Evolutionary conservation across 371 early-diverging fungal genomes (phyloP).

Genomic region (Nematocida ironsii): DNA sequence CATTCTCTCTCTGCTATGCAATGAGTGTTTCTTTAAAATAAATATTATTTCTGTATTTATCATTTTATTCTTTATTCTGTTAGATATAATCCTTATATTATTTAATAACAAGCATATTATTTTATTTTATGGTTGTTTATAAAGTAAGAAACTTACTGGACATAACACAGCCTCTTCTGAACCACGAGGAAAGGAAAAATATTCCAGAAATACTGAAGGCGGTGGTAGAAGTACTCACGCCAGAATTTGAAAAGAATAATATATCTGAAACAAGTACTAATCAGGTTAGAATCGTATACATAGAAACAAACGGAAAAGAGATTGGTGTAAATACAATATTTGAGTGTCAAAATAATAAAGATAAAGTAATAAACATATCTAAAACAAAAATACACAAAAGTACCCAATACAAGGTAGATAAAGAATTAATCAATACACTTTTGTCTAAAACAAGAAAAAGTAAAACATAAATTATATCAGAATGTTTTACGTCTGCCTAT

Average conservation of each 20-base stretch:
- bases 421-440: neutral
- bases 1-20: no score
- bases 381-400: neutral
- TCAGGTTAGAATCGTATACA: slow-evolving; percentile 17
- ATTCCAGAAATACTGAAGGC: slow-evolving; percentile 28
- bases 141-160: slow-evolving; percentile 32
- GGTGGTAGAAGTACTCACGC: slow-evolving; percentile 1
- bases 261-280: neutral
- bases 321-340: slow-evolving; percentile 24
- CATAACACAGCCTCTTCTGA: slow-evolving; percentile 40
- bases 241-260: neutral
- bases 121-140: slow-evolving; percentile 14
- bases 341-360: neutral
- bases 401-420: slow-evolving; percentile 15
- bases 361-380: neutral
- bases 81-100: no score
- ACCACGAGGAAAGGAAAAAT: slow-evolving; percentile 18
- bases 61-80: no score
- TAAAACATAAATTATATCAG: neutral
- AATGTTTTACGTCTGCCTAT: neutral
- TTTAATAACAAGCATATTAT: no score
- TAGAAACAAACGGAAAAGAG: slow-evolving; percentile 29
- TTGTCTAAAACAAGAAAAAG: slow-evolving; percentile 18
- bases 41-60: no score
- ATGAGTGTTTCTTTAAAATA: no score